These are phyloP conservation scores for Cordyceps tenuipes DNA, from an alignment of 2,329 filamentous ascomycete species.

Conservation along the genomic window DNA sequence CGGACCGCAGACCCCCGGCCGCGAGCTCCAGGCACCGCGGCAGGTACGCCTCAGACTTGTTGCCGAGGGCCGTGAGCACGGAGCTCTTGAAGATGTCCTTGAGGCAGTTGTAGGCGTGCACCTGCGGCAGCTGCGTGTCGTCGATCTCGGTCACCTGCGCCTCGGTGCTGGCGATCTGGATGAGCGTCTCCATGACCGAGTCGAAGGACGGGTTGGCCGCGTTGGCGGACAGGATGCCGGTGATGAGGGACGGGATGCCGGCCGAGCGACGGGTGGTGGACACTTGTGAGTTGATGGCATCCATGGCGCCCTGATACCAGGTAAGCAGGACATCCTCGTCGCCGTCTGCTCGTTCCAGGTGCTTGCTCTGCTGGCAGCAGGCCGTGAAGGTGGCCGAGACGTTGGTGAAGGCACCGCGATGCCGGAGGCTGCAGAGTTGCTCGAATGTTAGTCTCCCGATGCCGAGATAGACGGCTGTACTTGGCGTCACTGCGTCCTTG, in stretches of 20 bases:
- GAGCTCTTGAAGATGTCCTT: slow-evolving; percentile 88
- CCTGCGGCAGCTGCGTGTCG: slow-evolving; percentile 69
- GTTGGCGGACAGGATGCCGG: slow-evolving; percentile 67
- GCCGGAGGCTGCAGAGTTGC: slow-evolving; percentile 74
- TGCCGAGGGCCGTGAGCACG: slow-evolving; percentile 61
- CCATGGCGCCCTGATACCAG: slow-evolving; percentile 67
- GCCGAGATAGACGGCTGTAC: slow-evolving; percentile 47
- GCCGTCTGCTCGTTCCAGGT: slow-evolving; percentile 27
- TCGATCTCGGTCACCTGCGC: slow-evolving; percentile 49
- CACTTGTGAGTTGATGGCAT: slow-evolving; percentile 64
- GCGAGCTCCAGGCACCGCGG: slow-evolving; percentile 71
- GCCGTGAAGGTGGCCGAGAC: slow-evolving; percentile 80
- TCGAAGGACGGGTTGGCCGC: slow-evolving; percentile 52
- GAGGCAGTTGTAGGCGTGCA: slow-evolving; percentile 89
- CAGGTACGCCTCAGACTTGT: slow-evolving; percentile 64
- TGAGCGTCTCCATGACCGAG: slow-evolving; percentile 54
- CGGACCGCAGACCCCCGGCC: slow-evolving; percentile 67
- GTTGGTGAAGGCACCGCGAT: slow-evolving; percentile 88
- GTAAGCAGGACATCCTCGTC: slow-evolving; percentile 42
- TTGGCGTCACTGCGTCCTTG: slow-evolving; percentile 37
- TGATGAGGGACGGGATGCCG: slow-evolving; percentile 80
- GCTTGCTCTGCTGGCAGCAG: slow-evolving; percentile 61
- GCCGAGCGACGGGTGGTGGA: slow-evolving; percentile 86
- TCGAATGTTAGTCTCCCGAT: slow-evolving; percentile 71
- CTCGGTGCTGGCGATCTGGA: slow-evolving; percentile 47